Conservation (phyloP, 352 stramenopile genomes). For the Pythium aristosporum region DNA sequence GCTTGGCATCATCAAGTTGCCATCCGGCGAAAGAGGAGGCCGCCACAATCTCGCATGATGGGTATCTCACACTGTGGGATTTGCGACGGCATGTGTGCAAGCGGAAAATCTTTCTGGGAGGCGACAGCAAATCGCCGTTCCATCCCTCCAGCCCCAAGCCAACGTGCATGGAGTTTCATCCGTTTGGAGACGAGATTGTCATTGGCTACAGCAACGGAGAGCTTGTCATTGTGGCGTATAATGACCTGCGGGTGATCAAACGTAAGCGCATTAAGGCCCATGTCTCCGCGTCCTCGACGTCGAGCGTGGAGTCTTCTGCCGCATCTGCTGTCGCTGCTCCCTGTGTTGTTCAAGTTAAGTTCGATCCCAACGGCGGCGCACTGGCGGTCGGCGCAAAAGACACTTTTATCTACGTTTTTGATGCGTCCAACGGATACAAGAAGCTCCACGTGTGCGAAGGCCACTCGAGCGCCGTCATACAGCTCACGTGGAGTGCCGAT, state of each 20-base stretch:
- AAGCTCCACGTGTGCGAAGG: conserved; percentile 66
- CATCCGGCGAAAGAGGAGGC: conserved; percentile 50
- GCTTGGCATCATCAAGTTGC: conserved; percentile 32
- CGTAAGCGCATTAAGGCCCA: conserved; percentile 47
- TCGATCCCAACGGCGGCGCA: conserved; percentile 44
- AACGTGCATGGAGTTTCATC: conserved; percentile 56
- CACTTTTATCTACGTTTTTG: conserved; percentile 65
- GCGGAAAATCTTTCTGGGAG: conserved; percentile 34
- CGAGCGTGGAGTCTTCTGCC: neutral
- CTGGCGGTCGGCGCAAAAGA: conserved; percentile 58
- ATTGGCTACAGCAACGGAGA: conserved; percentile 55
- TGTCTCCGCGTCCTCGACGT: neutral
- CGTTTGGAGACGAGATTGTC: conserved; percentile 47
- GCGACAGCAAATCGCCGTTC: conserved; percentile 4
- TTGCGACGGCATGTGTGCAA: conserved; percentile 40
- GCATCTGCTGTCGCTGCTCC: conserved; percentile 9
- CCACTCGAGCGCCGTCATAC: conserved; percentile 75
- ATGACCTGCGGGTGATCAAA: conserved; percentile 33
- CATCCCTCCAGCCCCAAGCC: conserved; percentile 27
- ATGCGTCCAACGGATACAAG: conserved; percentile 49
- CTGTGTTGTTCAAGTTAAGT: conserved; percentile 47
- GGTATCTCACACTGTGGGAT: conserved; percentile 59
- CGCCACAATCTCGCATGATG: conserved; percentile 47
- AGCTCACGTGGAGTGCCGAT: conserved; percentile 88
- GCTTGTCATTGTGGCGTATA: conserved; percentile 49